phyloP scores from a whole-genome alignment of 768 basidiomycete genomes.

The Kwoniella pini region DNA sequence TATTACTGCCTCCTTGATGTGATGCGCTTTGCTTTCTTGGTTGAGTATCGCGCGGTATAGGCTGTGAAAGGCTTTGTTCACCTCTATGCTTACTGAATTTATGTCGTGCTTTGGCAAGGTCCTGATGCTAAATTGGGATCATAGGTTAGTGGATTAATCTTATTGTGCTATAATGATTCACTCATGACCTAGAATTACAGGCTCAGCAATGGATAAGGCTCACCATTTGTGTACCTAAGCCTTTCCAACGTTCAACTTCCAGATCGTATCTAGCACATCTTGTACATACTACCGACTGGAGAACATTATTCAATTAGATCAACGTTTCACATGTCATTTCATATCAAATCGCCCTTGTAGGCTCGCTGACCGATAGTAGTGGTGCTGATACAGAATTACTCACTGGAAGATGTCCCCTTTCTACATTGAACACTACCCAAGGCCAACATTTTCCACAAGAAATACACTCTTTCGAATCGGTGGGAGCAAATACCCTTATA shows the following conservation, averaged over 20 bases:
- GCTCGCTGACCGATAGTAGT: neutral
- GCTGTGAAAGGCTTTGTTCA: no score
- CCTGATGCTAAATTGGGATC: no score
- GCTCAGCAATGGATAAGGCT: neutral
- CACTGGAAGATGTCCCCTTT: conserved; percentile 4
- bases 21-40: no score
- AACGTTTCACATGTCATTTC: neutral
- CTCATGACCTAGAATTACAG: neutral
- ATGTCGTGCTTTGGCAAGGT: no score
- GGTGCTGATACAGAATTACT: no score
- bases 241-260: neutral
- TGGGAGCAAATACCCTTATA: neutral
- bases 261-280: conserved; percentile 7
- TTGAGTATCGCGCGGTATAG: neutral
- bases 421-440: conserved; percentile 3
- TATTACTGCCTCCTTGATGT: no score
- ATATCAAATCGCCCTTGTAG: neutral
- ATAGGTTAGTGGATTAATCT: no score
- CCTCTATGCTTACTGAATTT: no score
- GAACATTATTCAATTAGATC: neutral
- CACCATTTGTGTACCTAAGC: conserved; percentile 5
- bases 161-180: neutral
- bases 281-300: conserved; percentile 8
- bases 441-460: conserved; percentile 15
- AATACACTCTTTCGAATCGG: conserved; percentile 8